Evolutionary conservation across 192 early-diverging fungal genomes (phyloP), one percentile per base, ranked within the genome.

Genomic region (Obelidium mucronatum): DNA sequence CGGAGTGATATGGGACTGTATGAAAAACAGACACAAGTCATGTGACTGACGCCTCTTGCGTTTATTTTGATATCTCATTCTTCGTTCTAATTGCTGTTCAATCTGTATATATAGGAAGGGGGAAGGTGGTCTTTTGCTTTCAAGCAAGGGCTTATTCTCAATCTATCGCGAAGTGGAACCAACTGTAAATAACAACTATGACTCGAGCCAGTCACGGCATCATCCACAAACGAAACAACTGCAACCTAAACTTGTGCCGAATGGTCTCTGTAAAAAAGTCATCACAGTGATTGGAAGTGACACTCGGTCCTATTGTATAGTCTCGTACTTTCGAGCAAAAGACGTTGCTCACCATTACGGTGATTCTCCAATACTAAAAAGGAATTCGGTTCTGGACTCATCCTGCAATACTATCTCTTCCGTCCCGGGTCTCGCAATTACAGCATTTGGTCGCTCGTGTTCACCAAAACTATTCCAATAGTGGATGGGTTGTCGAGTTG

Each of bases 221-320:
- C n/a, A n/a, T n/a, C 63, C 22, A 15, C 22, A 31, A 33, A 33
- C 15, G 17, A 11, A 28, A 1, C 63, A 39, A 39, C 2, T 65
- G 22, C 17, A 35, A 3, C 66, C 1, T 22, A 67, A 17, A 44
- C 42, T 44, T 17, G 42, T 44, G 42, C 5, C 42, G 5, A 17
- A 67, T 33, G 66, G 66, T 5, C 35, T 67, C 66, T 26, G 30
- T n/a, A 67, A 67, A 31, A 26, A n/a, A 31, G 30, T 42, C 8
- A 42, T 67, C 66, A 11, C 42, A 15, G 15, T 67, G 8, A 13
- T 26, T 5, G 66, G 66, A 6, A 30, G 24, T n/a, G 40, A 67
- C 66, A 17, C 8, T 24, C 11, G 17, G 5, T 5, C 5, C 40
- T 67, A 67, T 39, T n/a, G 37, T 6, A 30, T 67, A 26, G 30